Evolutionary conservation across 106 monocot species (phyloP), one percentile per base, ranked within the genome.

Genomic region (Apostasia ramifera): DNA sequence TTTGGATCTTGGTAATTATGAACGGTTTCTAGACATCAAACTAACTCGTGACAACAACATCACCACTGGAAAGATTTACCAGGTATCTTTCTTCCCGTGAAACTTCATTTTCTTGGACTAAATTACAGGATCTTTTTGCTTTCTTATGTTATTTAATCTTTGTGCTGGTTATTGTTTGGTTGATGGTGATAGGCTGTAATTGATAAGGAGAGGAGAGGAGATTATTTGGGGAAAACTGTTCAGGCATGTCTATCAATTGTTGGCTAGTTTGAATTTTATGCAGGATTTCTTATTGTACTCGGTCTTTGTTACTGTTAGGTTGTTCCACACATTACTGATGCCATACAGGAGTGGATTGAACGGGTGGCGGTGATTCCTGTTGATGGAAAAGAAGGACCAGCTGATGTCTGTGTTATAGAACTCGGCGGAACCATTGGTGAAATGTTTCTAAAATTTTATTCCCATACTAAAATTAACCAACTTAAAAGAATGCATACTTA

Each of bases 391-490:
- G 90, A 90, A 78, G 90, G 82, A 6, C 90, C 94, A 11, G 84
- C 94, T 63, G 90, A 94, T 83, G 86, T 94, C 72, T 94, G 94
- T 77, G 80, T 94, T 67, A 94, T 94, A 69, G 94, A 94, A 86
- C 78, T 94, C 63, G 94, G 94, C 58, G 94, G 94, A 76, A 94
- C 94, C 49, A 90, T 87, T 87, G 94, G 94, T 90, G 75, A 76
- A 63, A 53, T 54, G 54, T 49, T 63, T 37, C 3, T 52, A 58
- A 15, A 15, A 48, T 47, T 15, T 26, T 26, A 26, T 26, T 26
- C 26, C 26, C 26, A 26, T 26, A 26, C 26, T 26, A 26, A 26
- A 26, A 50, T 13, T 47, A 41, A 40, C 14, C 45, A 14, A 4
- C 15, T 11, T 61, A 12, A 37, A 54, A 52, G 51, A 52, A 14